Percentiles rank a stretch among this genome's conserved stretches.
phyloP scores from a whole-genome alignment of 2,329 filamentous ascomycete species.

The Epicoccum sorghinum region DNA sequence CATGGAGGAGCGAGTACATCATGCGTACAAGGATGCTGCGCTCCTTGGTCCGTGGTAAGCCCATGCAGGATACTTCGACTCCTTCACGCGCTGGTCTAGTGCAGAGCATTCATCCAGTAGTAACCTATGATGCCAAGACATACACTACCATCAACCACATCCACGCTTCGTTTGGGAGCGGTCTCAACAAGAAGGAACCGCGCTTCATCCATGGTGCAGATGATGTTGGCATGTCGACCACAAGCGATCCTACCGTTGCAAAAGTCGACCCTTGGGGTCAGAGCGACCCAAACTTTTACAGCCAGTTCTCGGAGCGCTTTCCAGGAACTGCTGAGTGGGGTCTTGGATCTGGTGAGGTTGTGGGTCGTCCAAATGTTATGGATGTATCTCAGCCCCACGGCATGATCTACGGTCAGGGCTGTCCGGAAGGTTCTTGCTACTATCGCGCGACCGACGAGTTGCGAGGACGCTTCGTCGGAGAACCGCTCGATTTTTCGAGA shows the following conservation, averaged over 20 bases:
- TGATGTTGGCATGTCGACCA: constrained; percentile 77
- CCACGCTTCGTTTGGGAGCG: constrained; percentile 75
- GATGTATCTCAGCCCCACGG: constrained; percentile 88
- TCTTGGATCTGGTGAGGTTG: constrained; percentile 74
- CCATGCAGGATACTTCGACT: constrained; percentile 61
- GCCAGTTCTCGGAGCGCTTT: constrained; percentile 79
- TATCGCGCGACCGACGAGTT: constrained; percentile 77
- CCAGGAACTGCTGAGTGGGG: constrained; percentile 78
- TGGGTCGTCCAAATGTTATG: constrained; percentile 84
- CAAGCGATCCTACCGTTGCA: constrained; percentile 77
- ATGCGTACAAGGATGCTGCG: constrained; percentile 82
- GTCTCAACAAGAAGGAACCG: constrained; percentile 71
- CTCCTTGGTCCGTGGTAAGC: constrained; percentile 82
- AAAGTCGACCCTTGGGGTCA: constrained; percentile 84
- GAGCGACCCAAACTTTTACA: constrained; percentile 74
- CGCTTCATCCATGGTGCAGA: constrained; percentile 83
- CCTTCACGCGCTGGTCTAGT: constrained; percentile 61
- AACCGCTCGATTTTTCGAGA: constrained; percentile 65
- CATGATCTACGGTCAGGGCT: constrained; percentile 83
- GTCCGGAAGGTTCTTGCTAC: constrained; percentile 80
- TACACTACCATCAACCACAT: constrained; percentile 79
- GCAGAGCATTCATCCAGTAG: constrained; percentile 73
- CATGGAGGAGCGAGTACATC: constrained; percentile 96
- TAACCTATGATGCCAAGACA: constrained; percentile 86
- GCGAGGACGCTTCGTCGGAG: constrained; percentile 74